Evolutionary conservation across 2,329 filamentous ascomycete genomes (phyloP).

Genomic region (Periconia sp.): DNA sequence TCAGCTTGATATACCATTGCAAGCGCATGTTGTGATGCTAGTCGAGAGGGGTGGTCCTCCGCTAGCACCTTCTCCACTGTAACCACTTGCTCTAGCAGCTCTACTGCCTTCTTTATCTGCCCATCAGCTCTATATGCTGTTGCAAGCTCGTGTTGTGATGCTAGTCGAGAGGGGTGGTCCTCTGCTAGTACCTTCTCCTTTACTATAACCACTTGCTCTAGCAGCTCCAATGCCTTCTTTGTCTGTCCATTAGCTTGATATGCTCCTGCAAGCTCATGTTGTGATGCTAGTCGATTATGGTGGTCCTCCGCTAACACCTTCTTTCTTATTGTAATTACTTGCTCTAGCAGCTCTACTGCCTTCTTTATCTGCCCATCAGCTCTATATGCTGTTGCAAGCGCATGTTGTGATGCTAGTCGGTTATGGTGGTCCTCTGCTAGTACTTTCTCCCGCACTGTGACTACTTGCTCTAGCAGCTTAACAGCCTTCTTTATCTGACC

Average conservation of each 20-base stretch:
- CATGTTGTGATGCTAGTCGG: conserved; percentile 9
- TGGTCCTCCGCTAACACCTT: conserved; percentile 7
- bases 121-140: conserved; percentile 8
- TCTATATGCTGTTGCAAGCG: conserved; percentile 11
- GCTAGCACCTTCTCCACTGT: conserved; percentile 5
- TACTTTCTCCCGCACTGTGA: conserved; percentile 5
- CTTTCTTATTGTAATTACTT: conserved; percentile 8
- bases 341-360: conserved; percentile 13
- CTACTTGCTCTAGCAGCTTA: conserved; percentile 11
- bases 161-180: conserved; percentile 8
- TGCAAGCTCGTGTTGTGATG: conserved; percentile 12
- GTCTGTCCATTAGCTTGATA: conserved; percentile 11
- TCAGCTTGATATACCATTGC: conserved; percentile 10
- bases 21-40: conserved; percentile 10
- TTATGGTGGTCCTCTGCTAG: conserved; percentile 9
- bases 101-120: conserved; percentile 13
- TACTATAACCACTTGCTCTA: conserved; percentile 12
- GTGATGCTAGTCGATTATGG: conserved; percentile 5
- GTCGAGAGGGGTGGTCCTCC: conserved; percentile 10
- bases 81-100: conserved; percentile 12
- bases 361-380: conserved; percentile 11
- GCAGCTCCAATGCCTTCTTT: conserved; percentile 11
- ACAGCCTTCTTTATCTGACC: conserved; percentile 14
- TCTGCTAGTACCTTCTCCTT: conserved; percentile 4
- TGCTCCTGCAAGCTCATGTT: conserved; percentile 12